Evolutionary conservation across 73 alveolate genomes (phyloP).

Genomic region (Blepharisma japonicum): DNA sequence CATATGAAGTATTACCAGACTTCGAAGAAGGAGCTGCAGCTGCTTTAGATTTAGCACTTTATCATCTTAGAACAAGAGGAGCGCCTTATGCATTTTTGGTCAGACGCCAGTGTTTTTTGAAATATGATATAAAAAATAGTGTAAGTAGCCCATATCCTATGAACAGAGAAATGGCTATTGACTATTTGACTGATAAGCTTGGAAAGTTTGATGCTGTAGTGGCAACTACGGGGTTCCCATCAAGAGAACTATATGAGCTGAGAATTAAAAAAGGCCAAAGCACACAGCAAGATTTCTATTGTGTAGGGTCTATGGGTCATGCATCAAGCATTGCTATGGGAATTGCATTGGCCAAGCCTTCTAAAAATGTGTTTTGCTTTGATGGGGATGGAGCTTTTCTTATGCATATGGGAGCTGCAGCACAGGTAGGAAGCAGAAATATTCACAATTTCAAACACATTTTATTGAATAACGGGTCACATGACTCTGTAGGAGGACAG

Average conservation of each 20-base stretch:
- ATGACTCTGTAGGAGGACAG: constrained; percentile 92
- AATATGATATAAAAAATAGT: constrained; percentile 27
- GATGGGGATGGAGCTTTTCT: constrained; percentile 94
- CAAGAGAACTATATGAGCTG: constrained; percentile 82
- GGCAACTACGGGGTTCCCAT: constrained; percentile 86
- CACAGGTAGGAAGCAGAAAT: constrained; percentile 62
- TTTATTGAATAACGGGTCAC: constrained; percentile 79
- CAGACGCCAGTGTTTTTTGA: constrained; percentile 65
- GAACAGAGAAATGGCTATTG: constrained; percentile 68
- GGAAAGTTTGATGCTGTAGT: constrained; percentile 63
- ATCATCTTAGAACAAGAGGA: constrained; percentile 55
- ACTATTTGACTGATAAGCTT: constrained; percentile 40
- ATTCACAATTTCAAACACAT: constrained; percentile 68
- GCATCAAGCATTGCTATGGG: constrained; percentile 87
- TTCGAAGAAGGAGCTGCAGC: constrained; percentile 77
- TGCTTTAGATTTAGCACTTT: constrained; percentile 50
- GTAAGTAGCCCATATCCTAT: constrained; percentile 40
- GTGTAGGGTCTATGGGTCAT: constrained; percentile 93
- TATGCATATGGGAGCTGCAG: constrained; percentile 91
- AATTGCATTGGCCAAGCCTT: constrained; percentile 55
- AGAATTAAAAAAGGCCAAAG: constrained; percentile 55
- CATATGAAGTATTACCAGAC: constrained; percentile 83
- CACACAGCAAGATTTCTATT: constrained; percentile 51
- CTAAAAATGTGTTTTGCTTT: constrained; percentile 68
- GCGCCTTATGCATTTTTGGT: constrained; percentile 82